These are phyloP conservation scores for Berkeleyomyces rouxiae DNA, from an alignment of 2,329 filamentous ascomycete species.

Conservation along the genomic window DNA sequence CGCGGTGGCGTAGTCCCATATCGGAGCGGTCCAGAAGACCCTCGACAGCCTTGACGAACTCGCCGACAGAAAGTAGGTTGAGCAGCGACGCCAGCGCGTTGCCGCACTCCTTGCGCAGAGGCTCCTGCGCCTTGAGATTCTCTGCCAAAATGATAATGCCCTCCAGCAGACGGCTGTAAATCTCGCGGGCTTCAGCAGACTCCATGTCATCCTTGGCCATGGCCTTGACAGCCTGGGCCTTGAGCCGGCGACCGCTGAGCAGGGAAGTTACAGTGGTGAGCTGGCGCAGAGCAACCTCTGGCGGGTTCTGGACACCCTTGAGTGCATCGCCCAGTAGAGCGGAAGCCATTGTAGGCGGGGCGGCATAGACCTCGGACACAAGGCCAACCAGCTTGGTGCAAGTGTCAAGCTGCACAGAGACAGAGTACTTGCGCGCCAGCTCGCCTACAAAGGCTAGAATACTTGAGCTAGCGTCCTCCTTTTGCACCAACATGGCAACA, in stretches of 20 bases:
- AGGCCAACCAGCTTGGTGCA: constrained; percentile 63
- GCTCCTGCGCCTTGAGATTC: constrained; percentile 38
- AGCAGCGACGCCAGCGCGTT: constrained; percentile 66
- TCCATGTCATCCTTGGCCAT: constrained; percentile 49
- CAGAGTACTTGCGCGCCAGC: constrained; percentile 54
- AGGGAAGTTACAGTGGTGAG: constrained; percentile 41
- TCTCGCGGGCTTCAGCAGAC: constrained; percentile 45
- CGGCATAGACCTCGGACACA: constrained; percentile 55
- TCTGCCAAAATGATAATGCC: constrained; percentile 50
- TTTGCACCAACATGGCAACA: constrained; percentile 76
- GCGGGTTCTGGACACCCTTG: constrained; percentile 23
- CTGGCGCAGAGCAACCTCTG: constrained; percentile 36
- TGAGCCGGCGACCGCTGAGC: constrained; percentile 40
- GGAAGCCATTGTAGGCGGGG: constrained; percentile 58
- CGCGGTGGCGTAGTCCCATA: constrained; percentile 60
- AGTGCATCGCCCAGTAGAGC: constrained; percentile 41
- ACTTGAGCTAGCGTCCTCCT: constrained; percentile 49
- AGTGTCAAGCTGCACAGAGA: constrained; percentile 60
- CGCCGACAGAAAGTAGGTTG: constrained; percentile 65
- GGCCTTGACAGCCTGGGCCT: constrained; percentile 36
- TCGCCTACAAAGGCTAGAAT: constrained; percentile 61
- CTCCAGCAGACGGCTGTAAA: constrained; percentile 54
- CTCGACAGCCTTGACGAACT: constrained; percentile 81
- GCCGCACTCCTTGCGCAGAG: constrained; percentile 42
- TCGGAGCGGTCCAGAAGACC: constrained; percentile 61